These are phyloP conservation scores for Aphanocladium album DNA, from an alignment of 2,329 filamentous ascomycete genomes.

Conservation along the genomic window DNA sequence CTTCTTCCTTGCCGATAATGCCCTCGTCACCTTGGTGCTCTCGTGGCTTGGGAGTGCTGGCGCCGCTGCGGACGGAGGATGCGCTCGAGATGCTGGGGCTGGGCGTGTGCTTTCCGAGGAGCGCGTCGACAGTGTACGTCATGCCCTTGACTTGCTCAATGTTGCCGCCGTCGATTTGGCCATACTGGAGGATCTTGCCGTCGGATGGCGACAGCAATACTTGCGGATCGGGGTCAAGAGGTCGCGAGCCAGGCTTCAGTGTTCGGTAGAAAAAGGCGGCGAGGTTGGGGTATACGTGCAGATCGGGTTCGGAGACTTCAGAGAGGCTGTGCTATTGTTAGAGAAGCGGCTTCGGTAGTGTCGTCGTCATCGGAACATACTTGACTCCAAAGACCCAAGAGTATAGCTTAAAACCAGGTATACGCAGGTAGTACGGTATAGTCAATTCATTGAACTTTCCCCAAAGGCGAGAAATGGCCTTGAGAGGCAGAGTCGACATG, in stretches of 20 bases:
- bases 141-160: slow-evolving; percentile 99
- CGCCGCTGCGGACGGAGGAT: slow-evolving; percentile 16
- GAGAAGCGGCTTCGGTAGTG: neutral
- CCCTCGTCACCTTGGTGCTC: slow-evolving; percentile 51
- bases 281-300: slow-evolving; percentile 86
- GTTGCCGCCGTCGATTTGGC: slow-evolving; percentile 84
- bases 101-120: slow-evolving; percentile 67
- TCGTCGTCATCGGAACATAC: slow-evolving; percentile 28
- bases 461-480: slow-evolving; percentile 85
- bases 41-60: slow-evolving; percentile 20
- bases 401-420: slow-evolving; percentile 89
- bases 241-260: slow-evolving; percentile 81
- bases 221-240: slow-evolving; percentile 74
- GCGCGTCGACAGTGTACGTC: slow-evolving; percentile 91
- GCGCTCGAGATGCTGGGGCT: slow-evolving; percentile 47
- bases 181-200: slow-evolving; percentile 86
- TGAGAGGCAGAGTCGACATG: slow-evolving; percentile 88
- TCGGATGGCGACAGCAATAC: slow-evolving; percentile 85
- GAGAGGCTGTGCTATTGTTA: slow-evolving; percentile 51
- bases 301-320: slow-evolving; percentile 82
- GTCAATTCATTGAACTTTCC: slow-evolving; percentile 85
- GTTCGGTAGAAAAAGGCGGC: slow-evolving; percentile 96
- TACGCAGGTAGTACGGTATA: slow-evolving; percentile 80
- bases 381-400: slow-evolving; percentile 88
- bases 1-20: slow-evolving; percentile 73